Percentiles rank a stretch among this genome's conserved stretches.
These are phyloP conservation scores for Jatropha curcas DNA, from an alignment of 345 rosid genomes.

Conservation along the genomic window DNA sequence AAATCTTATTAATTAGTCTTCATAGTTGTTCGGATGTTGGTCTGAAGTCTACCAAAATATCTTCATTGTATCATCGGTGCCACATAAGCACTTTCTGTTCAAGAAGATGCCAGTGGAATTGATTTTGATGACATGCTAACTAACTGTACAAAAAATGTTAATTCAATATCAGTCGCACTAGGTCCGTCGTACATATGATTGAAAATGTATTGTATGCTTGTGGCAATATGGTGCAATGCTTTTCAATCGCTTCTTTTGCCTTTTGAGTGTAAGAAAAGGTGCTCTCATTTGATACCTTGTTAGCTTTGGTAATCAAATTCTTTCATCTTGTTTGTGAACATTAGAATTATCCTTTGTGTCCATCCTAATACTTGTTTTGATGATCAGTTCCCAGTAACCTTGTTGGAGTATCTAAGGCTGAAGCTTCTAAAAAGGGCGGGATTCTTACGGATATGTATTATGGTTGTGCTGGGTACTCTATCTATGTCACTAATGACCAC, in stretches of 20 bases:
- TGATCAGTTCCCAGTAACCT: conserved; percentile 44
- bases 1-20: too few species aligned
- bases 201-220: neutral
- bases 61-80: too few species aligned
- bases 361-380: conserved; percentile 2
- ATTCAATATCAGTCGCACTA: neutral
- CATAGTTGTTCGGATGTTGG: too few species aligned
- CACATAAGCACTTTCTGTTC: too few species aligned
- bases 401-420: conserved; percentile 49
- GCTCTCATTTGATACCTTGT: neutral
- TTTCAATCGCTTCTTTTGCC: neutral
- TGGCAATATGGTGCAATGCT: neutral
- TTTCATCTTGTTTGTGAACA: neutral
- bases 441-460: conserved; percentile 49
- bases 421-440: conserved; percentile 47
- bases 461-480: conserved; percentile 67
- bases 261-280: too few species aligned
- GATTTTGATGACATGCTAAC: neutral
- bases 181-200: neutral
- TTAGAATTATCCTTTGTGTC: neutral
- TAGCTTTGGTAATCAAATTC: neutral
- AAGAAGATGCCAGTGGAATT: too few species aligned
- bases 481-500: conserved; percentile 39
- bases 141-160: too few species aligned
- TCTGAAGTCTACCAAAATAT: too few species aligned